These are phyloP conservation scores for Malus hybrid DNA, from an alignment of 331 rosid genomes.

Conservation along the genomic window DNA sequence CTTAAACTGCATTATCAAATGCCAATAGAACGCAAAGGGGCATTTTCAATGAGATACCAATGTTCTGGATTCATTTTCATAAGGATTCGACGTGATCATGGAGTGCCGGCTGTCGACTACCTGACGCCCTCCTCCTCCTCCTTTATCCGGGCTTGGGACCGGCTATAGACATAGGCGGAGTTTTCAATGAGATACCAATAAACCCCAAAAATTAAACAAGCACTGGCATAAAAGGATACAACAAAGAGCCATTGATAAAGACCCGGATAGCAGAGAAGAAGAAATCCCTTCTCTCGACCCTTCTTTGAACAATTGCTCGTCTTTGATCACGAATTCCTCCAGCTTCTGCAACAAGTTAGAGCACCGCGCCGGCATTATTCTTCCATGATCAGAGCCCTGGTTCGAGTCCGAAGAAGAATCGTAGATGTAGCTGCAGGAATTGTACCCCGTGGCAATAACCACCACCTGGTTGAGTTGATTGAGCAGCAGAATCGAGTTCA, in stretches of 20 bases:
- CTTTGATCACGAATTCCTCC: slow-evolving; percentile 48
- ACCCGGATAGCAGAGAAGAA: slow-evolving; percentile 69
- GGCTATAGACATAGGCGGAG: too few relatives aligned
- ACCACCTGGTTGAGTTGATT: slow-evolving; percentile 81
- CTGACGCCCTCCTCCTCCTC: too few relatives aligned
- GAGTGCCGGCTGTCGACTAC: too few relatives aligned
- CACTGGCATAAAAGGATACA: slow-evolving; percentile 46
- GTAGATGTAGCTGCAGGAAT: slow-evolving; percentile 60
- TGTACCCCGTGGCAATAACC: slow-evolving; percentile 83
- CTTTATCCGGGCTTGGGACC: too few relatives aligned
- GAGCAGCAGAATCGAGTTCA: slow-evolving; percentile 64
- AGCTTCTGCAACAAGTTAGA: slow-evolving; percentile 54
- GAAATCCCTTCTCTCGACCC: slow-evolving; percentile 34
- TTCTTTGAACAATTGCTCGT: slow-evolving; percentile 38
- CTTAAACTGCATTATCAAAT: not conserved
- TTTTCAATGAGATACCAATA: not conserved
- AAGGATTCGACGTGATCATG: too few relatives aligned
- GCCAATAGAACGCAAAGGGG: not conserved
- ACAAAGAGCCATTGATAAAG: slow-evolving; percentile 88
- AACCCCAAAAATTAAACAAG: not conserved
- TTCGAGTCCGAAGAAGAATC: slow-evolving; percentile 40
- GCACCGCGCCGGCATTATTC: slow-evolving; percentile 73
- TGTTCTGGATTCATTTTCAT: too few relatives aligned
- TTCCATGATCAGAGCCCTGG: slow-evolving; percentile 41
- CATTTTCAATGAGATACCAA: not conserved